phyloP scores from a whole-genome alignment of 345 rosid genomes.

The Acer yangbiense region DNA sequence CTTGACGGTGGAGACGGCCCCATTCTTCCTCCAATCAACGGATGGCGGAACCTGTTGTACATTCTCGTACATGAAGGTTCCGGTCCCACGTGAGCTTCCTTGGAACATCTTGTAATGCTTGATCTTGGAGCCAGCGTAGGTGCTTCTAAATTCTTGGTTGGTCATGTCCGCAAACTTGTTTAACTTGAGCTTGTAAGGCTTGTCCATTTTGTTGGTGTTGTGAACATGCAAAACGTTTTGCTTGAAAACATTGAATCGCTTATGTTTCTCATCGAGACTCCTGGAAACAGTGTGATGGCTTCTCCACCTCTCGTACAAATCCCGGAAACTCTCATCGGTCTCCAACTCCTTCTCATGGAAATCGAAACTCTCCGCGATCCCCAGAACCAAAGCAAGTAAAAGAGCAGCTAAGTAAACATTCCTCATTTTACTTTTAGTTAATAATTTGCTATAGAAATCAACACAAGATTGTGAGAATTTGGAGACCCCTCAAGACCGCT shows the following conservation, averaged over 20 bases:
- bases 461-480: not conserved
- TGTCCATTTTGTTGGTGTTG: constrained; percentile 62
- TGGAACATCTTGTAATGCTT: constrained; percentile 68
- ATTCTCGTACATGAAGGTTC: constrained; percentile 62
- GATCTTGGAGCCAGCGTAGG: constrained; percentile 72
- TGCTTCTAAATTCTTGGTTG: constrained; percentile 60
- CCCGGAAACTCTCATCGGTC: constrained; percentile 70
- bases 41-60: constrained; percentile 42
- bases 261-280: constrained; percentile 63
- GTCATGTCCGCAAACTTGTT: constrained; percentile 93
- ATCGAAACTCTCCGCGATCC: constrained; percentile 54
- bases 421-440: constrained; percentile 18
- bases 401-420: constrained; percentile 36
- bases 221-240: constrained; percentile 75
- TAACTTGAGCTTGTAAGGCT: constrained; percentile 78
- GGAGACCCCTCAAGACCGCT: not conserved
- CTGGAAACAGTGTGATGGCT: constrained; percentile 76
- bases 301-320: constrained; percentile 83
- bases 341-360: constrained; percentile 66
- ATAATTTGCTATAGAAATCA: not conserved
- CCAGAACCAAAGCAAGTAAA: constrained; percentile 45
- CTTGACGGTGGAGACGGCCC: constrained; percentile 73
- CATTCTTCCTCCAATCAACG: constrained; percentile 81
- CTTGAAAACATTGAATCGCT: constrained; percentile 77
- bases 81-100: constrained; percentile 36